Percentiles rank a stretch among this genome's conserved stretches.
Conservation (phyloP, 495 filamentous ascomycete species). For the Opeltia flavorubescens region DNA sequence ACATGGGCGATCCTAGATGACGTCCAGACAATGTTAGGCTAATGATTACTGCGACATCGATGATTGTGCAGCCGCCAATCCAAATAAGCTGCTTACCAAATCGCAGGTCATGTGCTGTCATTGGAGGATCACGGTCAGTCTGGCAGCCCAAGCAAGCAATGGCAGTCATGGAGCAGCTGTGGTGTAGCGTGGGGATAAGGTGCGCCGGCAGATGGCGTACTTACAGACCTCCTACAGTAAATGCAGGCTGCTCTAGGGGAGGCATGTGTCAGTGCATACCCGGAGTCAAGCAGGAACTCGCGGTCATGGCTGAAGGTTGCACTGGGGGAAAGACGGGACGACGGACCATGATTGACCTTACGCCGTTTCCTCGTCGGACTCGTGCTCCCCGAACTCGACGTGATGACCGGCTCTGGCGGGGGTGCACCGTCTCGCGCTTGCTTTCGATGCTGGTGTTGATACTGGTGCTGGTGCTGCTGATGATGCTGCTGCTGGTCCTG, state of each 20-base stretch:
- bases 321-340: no score
- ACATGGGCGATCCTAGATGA: conserved; percentile 74
- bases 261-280: conserved; percentile 16
- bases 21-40: neutral
- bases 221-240: conserved; percentile 98
- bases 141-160: neutral
- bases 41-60: neutral
- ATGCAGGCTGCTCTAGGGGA: conserved; percentile 65
- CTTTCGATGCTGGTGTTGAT: neutral
- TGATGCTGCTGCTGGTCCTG: neutral
- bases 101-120: conserved; percentile 98
- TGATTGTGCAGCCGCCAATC: neutral
- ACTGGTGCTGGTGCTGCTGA: neutral
- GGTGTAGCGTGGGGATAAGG: conserved; percentile 7
- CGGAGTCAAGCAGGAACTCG: conserved; percentile 1
- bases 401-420: conserved; percentile 6
- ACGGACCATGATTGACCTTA: conserved; percentile 98
- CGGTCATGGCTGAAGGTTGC: no score
- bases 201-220: conserved; percentile 19
- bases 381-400: conserved; percentile 15
- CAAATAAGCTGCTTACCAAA: conserved; percentile 55
- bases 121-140: conserved; percentile 18
- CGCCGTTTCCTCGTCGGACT: conserved; percentile 79
- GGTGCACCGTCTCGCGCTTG: conserved; percentile 10
- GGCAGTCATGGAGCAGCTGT: conserved; percentile 7